These are phyloP conservation scores for Globisporangium iwayamae DNA, from an alignment of 352 stramenopile species.

Conservation along the genomic window DNA sequence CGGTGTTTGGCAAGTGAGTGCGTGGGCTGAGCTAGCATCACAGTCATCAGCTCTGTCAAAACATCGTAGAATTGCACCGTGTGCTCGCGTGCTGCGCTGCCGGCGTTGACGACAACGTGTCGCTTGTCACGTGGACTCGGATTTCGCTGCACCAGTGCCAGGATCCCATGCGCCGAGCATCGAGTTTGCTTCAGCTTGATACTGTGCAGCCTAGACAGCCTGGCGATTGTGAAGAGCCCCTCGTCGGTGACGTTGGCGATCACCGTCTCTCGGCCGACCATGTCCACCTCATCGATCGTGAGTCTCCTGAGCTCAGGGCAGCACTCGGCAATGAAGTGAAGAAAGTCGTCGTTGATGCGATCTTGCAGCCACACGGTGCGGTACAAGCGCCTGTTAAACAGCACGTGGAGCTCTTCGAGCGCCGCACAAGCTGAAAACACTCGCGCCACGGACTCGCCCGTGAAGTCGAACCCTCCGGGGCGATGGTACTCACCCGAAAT, in stretches of 20 bases:
- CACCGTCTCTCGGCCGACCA: neutral
- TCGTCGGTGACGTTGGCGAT: neutral
- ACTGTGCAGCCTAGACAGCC: neutral
- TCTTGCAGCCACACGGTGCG: neutral
- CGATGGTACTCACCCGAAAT: neutral
- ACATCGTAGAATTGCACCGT: neutral
- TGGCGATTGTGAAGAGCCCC: neutral
- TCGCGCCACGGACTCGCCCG: neutral
- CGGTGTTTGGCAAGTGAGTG: neutral
- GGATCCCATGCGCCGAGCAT: neutral
- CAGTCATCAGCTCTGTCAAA: neutral
- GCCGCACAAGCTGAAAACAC: constrained; percentile 6
- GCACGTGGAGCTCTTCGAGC: constrained; percentile 12
- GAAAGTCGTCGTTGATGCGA: constrained; percentile 2
- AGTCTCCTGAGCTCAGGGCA: neutral
- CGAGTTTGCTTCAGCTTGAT: neutral
- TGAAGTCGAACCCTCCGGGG: neutral
- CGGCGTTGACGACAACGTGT: neutral
- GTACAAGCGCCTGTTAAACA: neutral
- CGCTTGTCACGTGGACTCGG: neutral
- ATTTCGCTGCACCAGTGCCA: neutral
- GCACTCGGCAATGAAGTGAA: neutral
- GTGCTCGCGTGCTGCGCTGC: neutral
- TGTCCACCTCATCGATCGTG: neutral
- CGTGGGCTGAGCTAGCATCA: neutral